Percentiles rank a stretch among this genome's conserved stretches.
Conservation (phyloP, 1,284 basidiomycete genomes). For the Sphagnurus paluster region DNA sequence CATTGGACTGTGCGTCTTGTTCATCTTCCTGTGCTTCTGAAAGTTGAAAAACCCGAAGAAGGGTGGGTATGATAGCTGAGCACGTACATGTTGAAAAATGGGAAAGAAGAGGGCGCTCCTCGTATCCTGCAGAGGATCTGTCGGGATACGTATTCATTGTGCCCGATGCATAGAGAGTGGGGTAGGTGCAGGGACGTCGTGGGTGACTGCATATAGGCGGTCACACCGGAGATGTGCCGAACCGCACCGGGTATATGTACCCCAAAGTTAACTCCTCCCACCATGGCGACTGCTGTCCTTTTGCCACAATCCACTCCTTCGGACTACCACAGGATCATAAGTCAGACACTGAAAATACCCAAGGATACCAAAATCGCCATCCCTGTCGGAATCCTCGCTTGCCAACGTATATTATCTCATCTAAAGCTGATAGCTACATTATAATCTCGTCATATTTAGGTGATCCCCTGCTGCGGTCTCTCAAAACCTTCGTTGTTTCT, state of each 20-base stretch:
- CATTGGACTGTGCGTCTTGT: not conserved
- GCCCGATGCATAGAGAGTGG: not conserved
- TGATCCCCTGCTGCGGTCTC: constrained; percentile 60
- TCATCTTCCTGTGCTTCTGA: constrained; percentile 2
- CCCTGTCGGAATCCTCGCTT: constrained; percentile 71
- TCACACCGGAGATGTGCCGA: not conserved
- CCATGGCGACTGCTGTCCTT: constrained; percentile 33
- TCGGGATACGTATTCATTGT: not conserved
- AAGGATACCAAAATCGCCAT: constrained; percentile 48
- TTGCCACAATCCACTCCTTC: constrained; percentile 47
- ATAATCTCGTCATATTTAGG: constrained; percentile 39
- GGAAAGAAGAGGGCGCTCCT: constrained; percentile 18
- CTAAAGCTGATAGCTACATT: constrained; percentile 7
- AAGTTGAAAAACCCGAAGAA: not conserved
- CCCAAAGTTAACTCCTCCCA: not conserved
- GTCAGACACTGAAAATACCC: constrained; percentile 55
- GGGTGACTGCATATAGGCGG: no score
- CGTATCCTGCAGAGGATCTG: constrained; percentile 1
- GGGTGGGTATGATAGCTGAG: not conserved
- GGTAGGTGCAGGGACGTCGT: not conserved
- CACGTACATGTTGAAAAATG: constrained; percentile 6
- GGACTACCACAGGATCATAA: constrained; percentile 65
- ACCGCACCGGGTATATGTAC: not conserved
- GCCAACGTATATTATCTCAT: constrained; percentile 23
- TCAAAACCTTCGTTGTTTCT: constrained; percentile 56